A percentile compares a stretch with the other conserved stretches of the same genome.
Conservation (phyloP, 2,329 filamentous ascomycete genomes). For the Colletotrichum phormii region DNA sequence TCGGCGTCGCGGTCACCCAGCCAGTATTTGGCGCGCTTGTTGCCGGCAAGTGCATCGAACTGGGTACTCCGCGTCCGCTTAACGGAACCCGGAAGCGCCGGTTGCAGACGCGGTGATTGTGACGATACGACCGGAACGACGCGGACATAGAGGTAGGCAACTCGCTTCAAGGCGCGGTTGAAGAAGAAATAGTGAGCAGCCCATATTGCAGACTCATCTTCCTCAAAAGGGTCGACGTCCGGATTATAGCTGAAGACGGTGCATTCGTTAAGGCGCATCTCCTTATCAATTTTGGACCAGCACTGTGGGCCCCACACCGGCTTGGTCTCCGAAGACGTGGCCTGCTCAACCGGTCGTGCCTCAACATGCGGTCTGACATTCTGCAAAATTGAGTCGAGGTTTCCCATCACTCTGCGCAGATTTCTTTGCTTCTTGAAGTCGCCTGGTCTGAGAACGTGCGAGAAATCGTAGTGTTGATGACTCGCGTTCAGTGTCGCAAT, state of each 20-base stretch:
- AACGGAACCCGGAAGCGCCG: conserved; percentile 36
- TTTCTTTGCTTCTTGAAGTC: conserved; percentile 91
- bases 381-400: conserved; percentile 86
- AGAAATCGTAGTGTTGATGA: conserved; percentile 93
- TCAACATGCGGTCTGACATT: conserved; percentile 80
- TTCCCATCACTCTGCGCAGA: conserved; percentile 84
- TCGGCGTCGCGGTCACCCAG: conserved; percentile 75
- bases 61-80: conserved; percentile 45
- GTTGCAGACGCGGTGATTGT: conserved; percentile 51
- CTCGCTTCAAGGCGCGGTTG: conserved; percentile 90
- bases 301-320: conserved; percentile 87
- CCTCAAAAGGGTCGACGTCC: conserved; percentile 89
- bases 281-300: conserved; percentile 92
- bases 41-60: conserved; percentile 61
- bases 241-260: conserved; percentile 91
- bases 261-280: conserved; percentile 93
- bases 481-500: conserved; percentile 97
- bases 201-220: conserved; percentile 95
- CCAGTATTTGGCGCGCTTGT: conserved; percentile 91
- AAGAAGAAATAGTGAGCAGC: conserved; percentile 98
- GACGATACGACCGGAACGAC: conserved; percentile 83
- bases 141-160: conserved; percentile 92
- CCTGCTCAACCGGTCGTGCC: conserved; percentile 55
- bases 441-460: conserved; percentile 85
- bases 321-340: conserved; percentile 52